Evolutionary conservation across 257 asterid species (phyloP), one percentile per base, ranked within the genome.

Genomic region (Cynanchum wilfordii): DNA sequence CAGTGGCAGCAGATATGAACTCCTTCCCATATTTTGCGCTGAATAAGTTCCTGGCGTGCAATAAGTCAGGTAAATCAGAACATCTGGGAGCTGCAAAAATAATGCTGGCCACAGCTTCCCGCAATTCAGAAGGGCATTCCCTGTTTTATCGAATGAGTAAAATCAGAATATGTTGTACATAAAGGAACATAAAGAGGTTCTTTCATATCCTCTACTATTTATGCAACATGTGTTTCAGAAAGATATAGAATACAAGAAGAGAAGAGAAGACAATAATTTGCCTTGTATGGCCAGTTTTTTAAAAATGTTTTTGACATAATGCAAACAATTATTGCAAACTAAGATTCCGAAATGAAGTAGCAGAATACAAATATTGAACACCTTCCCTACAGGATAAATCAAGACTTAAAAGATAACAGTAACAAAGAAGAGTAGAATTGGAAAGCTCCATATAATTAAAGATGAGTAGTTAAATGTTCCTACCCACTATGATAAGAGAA

Each of bases 71-170:
- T 81, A 94, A 79, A 86, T 94, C 98, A 66, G 99, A 90, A 82
- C 99, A 94, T 84, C 96, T 87, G 11, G 97, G 93, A 78, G 98
- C 96, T 30, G 98, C 85, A 85, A 89, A 94, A 72, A 94, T 89
- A 71, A 94, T 91, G 90, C 96, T 91, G 54, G 98, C 96, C 60
- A 94, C 93, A 69, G 97, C 96, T 89, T 91, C 98, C 70, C 64
- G 84, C 79, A 94, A 73, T 73, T 94, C 98, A 42, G 81, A 73
- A 17, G 98, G 96, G 80, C 96, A 94, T 80, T 91, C 98, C 80
- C 98, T 94, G 84, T 80, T 73, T 63, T 75, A 68, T 59, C 64
- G 0, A 67, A 82, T 71, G 25, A 74, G 13, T 51, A 78, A n/a
- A 63, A 33, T 25, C 77, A 68, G 33, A 76, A 40, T 42, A 51